phyloP scores from a whole-genome alignment of 2,329 filamentous ascomycete genomes.

The Cordyceps pruinosa region DNA sequence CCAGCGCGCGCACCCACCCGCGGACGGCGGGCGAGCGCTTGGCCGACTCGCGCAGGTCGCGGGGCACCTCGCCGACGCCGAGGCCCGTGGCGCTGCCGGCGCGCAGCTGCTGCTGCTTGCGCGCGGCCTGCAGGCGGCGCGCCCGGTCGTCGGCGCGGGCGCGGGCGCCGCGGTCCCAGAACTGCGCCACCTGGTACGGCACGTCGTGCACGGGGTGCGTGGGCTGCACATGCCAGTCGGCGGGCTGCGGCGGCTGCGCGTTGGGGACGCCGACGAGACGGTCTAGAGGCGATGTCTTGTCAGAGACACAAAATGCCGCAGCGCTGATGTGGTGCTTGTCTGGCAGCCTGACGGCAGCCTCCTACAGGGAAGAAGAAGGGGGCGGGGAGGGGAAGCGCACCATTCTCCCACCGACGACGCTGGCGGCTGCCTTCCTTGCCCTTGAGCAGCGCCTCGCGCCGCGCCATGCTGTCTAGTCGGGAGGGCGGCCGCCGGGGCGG shows the following conservation, averaged over 20 bases:
- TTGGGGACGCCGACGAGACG: conserved; percentile 81
- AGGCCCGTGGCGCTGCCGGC: conserved; percentile 35
- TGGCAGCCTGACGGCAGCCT: too few species aligned
- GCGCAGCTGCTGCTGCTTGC: conserved; percentile 40
- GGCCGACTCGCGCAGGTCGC: conserved; percentile 70
- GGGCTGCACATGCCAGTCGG: conserved; percentile 76
- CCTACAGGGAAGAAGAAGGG: background rate
- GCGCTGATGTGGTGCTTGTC: too few species aligned
- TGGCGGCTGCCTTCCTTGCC: conserved; percentile 87
- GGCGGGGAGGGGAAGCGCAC: conserved; percentile 38
- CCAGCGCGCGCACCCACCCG: conserved; percentile 72
- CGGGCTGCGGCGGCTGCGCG: conserved; percentile 70
- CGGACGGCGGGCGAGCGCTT: conserved; percentile 76
- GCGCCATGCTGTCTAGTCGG: conserved; percentile 46
- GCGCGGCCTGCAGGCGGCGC: conserved; percentile 32
- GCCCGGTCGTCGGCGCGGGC: conserved; percentile 44
- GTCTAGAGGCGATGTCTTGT: conserved; percentile 45
- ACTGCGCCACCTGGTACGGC: conserved; percentile 81
- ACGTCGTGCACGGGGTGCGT: conserved; percentile 71
- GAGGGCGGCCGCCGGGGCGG: conserved; percentile 38
- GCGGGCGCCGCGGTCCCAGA: conserved; percentile 62
- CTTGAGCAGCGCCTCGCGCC: conserved; percentile 71
- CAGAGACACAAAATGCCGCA: too few species aligned
- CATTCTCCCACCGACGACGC: conserved; percentile 90
- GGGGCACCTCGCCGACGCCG: conserved; percentile 58